Conservation (phyloP, 352 stramenopile genomes). For the Plasmopara viticola region DNA sequence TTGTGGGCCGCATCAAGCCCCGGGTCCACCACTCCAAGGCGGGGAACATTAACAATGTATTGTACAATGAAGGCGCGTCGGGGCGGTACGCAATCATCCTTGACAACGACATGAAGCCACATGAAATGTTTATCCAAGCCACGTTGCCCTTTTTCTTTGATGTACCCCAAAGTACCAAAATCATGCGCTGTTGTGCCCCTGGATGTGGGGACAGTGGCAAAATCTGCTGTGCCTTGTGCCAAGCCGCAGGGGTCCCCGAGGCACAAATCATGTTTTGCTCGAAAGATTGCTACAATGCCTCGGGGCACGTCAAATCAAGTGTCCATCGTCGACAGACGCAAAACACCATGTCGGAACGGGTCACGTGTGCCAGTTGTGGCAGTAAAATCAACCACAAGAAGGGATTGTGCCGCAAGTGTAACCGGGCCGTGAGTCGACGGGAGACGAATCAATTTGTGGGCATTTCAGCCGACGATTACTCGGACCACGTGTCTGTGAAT, state of each 20-base stretch:
- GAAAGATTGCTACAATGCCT: constrained; percentile 74
- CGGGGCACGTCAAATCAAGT: constrained; percentile 52
- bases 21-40: constrained; percentile 71
- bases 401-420: constrained; percentile 59
- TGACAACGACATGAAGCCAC: constrained; percentile 80
- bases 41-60: constrained; percentile 78
- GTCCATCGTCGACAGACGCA: constrained; percentile 65
- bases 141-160: constrained; percentile 71
- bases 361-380: constrained; percentile 52
- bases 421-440: constrained; percentile 28
- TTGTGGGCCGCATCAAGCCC: constrained; percentile 59
- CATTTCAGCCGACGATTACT: constrained; percentile 55
- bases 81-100: constrained; percentile 71
- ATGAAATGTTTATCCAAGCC: constrained; percentile 71
- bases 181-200: constrained; percentile 47
- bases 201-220: constrained; percentile 66
- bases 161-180: constrained; percentile 57
- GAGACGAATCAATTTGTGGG: constrained; percentile 43
- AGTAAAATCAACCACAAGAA: constrained; percentile 67
- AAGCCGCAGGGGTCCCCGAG: constrained; percentile 56
- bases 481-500: constrained; percentile 62
- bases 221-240: constrained; percentile 66
- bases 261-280: constrained; percentile 68
- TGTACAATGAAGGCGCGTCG: constrained; percentile 72
- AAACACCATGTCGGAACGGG: constrained; percentile 56